Conservation (phyloP, 768 basidiomycete species). For the Amanita rubescens region DNA sequence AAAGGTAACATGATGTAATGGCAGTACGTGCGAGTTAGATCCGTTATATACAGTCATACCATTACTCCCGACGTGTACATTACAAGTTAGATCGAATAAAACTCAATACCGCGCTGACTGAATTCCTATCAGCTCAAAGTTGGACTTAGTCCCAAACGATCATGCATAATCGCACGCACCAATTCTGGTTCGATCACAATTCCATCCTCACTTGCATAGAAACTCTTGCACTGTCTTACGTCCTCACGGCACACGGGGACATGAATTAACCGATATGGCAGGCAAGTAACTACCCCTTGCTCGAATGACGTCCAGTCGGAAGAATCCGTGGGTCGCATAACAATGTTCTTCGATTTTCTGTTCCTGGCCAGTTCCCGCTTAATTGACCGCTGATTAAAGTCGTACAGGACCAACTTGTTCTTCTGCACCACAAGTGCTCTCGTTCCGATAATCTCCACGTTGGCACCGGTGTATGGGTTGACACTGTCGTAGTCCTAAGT, state of each 20-base stretch:
- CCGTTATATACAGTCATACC: too few relatives aligned
- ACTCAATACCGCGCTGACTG: background rate
- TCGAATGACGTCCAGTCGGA: background rate
- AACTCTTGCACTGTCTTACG: background rate
- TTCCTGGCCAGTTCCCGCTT: background rate
- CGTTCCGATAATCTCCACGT: slow-evolving; percentile 36
- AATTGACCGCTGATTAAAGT: slow-evolving; percentile 3
- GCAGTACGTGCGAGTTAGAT: too few relatives aligned
- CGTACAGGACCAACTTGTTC: background rate
- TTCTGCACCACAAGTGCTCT: slow-evolving; percentile 26
- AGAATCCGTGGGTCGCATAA: background rate
- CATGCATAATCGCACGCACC: background rate
- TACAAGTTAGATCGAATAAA: background rate
- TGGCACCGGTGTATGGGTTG: background rate
- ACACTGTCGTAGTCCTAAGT: background rate
- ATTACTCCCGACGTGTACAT: too few relatives aligned
- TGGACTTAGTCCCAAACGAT: background rate
- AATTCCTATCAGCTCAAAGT: background rate
- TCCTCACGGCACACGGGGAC: background rate
- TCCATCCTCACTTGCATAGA: background rate
- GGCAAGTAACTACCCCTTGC: background rate
- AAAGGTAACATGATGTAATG: background rate
- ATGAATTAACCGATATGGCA: background rate
- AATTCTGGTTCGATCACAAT: background rate
- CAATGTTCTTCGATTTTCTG: background rate